Conservation (phyloP, 495 filamentous ascomycete species). For the Endocarpon pusillum region DNA sequence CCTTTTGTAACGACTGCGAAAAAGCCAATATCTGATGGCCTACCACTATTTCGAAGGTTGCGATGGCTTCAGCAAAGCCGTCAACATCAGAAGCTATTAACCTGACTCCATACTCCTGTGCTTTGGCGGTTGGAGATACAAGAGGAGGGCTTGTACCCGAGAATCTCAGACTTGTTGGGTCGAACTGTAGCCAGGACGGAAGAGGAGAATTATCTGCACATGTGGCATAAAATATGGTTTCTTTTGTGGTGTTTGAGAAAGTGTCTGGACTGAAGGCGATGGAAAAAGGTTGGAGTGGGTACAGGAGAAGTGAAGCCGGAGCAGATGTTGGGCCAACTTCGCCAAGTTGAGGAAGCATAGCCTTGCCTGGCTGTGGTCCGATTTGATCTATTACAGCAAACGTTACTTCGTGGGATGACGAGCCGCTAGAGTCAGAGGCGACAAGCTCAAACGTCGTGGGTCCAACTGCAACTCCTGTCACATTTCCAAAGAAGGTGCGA, state of each 20-base stretch:
- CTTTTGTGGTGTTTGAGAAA: constrained; percentile 27
- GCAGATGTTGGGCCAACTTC: constrained; percentile 26
- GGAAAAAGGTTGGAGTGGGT: constrained; percentile 26
- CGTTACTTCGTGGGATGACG: constrained; percentile 38
- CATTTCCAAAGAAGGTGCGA: constrained; percentile 48
- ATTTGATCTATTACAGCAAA: constrained; percentile 40
- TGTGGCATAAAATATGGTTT: constrained; percentile 57
- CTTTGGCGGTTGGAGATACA: constrained; percentile 41
- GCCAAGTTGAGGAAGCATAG: constrained; percentile 30
- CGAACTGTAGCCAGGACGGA: constrained; percentile 75
- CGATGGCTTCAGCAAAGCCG: constrained; percentile 52
- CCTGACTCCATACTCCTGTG: constrained; percentile 55
- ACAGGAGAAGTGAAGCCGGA: constrained; percentile 27
- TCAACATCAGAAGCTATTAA: constrained; percentile 66
- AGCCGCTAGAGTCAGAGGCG: constrained; percentile 42
- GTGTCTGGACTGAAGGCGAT: constrained; percentile 30
- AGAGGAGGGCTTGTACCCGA: constrained; percentile 52
- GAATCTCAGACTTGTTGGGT: constrained; percentile 45
- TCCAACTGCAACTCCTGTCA: constrained; percentile 36
- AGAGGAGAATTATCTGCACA: constrained; percentile 62
- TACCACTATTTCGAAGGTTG: constrained; percentile 51
- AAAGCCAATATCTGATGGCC: constrained; percentile 51
- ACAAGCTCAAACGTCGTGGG: constrained; percentile 37
- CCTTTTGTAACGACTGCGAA: constrained; percentile 32
- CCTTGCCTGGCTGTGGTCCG: constrained; percentile 29